Evolutionary conservation across 768 basidiomycete genomes (phyloP).

Genomic region (Phylloporus rhodoxanthus): DNA sequence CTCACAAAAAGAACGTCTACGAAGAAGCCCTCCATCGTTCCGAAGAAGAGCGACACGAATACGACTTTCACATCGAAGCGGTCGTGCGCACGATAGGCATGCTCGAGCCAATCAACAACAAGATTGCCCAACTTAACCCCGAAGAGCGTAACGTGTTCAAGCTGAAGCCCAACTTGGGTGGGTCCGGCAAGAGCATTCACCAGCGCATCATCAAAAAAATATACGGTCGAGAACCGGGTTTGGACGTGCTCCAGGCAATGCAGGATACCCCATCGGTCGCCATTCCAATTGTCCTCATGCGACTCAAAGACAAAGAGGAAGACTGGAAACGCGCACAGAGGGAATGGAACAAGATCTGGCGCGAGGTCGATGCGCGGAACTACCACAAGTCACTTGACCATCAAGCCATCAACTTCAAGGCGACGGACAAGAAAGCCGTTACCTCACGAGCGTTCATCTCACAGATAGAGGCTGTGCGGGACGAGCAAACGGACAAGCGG

Average conservation of each 20-base stretch:
- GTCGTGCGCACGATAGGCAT: conserved; percentile 84
- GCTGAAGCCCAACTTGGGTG: conserved; percentile 83
- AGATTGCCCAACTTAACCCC: conserved; percentile 68
- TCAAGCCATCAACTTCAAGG: conserved; percentile 87
- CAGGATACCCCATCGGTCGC: conserved; percentile 88
- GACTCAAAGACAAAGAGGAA: conserved; percentile 94
- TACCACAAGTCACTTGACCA: conserved; percentile 92
- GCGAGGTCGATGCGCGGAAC: conserved; percentile 92
- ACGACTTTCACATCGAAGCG: conserved; percentile 97
- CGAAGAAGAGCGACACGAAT: conserved; percentile 98
- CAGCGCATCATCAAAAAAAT: conserved; percentile 95
- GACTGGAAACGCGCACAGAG: conserved; percentile 97
- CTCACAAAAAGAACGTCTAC: conserved; percentile 91
- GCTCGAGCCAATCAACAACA: conserved; percentile 87
- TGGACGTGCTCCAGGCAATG: conserved; percentile 80
- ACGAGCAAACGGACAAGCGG: conserved; percentile 73
- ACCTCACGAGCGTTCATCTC: conserved; percentile 70
- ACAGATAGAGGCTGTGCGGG: conserved; percentile 79
- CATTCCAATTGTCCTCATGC: conserved; percentile 81
- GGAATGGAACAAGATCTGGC: conserved; percentile 99
- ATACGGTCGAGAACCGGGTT: conserved; percentile 80
- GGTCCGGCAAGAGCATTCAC: conserved; percentile 80
- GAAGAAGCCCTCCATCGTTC: conserved; percentile 95
- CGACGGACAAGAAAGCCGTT: conserved; percentile 80
- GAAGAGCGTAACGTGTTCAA: conserved; percentile 82